Evolutionary conservation across 352 stramenopile species (phyloP), one percentile per base, ranked within the genome.

Genomic region (Pythium apleroticum): DNA sequence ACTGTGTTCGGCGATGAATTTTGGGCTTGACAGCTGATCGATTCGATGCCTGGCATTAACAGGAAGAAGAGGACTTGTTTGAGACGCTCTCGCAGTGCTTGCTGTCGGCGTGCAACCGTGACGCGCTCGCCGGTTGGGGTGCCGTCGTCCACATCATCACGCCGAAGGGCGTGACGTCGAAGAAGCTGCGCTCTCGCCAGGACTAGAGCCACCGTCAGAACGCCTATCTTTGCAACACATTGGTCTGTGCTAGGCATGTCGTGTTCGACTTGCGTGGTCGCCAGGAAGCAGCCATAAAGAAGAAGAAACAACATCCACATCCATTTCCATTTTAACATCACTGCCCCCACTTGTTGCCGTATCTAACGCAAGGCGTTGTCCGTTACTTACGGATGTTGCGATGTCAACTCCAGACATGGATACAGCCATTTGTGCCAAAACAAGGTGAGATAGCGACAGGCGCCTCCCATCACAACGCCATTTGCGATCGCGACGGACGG

Each of bases 101-200:
- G 65, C 84, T 99, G 63, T 95, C 97, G 22, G 96, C 94, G 60
- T 97, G 99, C 71, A 98, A 99, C 86, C 86, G 98, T 31, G 98
- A 99, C 84, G 96, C 97, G 11, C 79, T 99, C 25, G 98, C 93
- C 50, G 98, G 98, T 52, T 99, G 97, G 98, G 98, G 98, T 39
- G 97, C 84, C 35, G 87, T 99, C 25, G 98, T 99, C 37, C 96
- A 99, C 87, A 99, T 99, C 72, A 98, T 99, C 67, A 94, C 86
- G 68, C 73, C 80, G 35, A 89, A 94, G 69, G 86, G 86, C 48
- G 87, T 94, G 64, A 90, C 75, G 24, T 90, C 86, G 33, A 91
- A 91, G 72, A 90, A 91, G 73, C 67, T 94, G 62, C 84, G 86
- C 63, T 89, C 81, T 60, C 86, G 86, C 63, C 83, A 91, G 71